Evolutionary conservation across 73 alveolate species (phyloP).

Genomic region (Paramecium sonneborni): DNA sequence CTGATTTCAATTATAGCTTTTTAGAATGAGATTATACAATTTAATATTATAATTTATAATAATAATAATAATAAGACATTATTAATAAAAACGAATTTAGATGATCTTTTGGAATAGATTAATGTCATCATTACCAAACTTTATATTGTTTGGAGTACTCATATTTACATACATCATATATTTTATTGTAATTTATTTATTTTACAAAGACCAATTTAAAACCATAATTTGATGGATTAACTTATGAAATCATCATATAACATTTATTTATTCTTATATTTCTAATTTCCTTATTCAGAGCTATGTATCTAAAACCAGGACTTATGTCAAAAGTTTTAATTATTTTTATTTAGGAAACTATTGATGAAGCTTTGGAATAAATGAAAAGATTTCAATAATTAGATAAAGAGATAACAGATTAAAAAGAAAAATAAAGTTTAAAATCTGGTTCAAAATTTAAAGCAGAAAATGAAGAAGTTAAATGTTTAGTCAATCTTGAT

Average conservation of each 20-base stretch:
- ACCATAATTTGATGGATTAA: not conserved
- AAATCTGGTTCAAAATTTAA: not conserved
- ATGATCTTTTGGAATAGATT: conserved; percentile 27
- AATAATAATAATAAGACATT: not conserved
- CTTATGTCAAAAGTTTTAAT: not conserved
- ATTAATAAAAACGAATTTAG: conserved; percentile 37
- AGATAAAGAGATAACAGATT: conserved; percentile 15
- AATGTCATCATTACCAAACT: not conserved
- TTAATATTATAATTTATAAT: not conserved
- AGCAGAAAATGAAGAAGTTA: conserved; percentile 15
- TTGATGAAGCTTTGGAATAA: conserved; percentile 46
- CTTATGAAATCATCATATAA: not conserved
- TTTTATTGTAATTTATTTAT: not conserved
- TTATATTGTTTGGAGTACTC: not conserved
- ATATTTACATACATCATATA: not conserved
- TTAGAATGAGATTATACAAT: not conserved
- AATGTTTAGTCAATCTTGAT: conserved; percentile 14
- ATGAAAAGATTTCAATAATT: not conserved
- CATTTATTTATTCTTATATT: not conserved
- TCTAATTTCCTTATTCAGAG: not conserved
- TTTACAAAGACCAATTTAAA: not conserved
- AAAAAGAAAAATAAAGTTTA: not conserved
- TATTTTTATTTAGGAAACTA: not conserved
- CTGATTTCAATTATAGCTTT: not conserved
- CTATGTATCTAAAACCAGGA: not conserved